Percentiles rank a stretch among this genome's conserved stretches.
Conservation (phyloP, 495 filamentous ascomycete species). For the Penicillium roqueforti region DNA sequence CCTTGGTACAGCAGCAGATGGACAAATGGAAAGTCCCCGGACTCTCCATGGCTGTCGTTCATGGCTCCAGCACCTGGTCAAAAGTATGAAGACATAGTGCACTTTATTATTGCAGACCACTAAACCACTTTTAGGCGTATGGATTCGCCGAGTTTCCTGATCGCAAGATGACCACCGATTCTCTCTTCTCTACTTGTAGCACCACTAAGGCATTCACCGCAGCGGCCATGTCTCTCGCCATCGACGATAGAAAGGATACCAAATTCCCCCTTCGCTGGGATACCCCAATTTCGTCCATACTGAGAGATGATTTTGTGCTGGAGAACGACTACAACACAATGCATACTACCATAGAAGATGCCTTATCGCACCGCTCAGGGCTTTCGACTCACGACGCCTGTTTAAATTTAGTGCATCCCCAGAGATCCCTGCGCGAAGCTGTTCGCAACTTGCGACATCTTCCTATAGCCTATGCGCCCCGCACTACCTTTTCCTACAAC, state of each 20-base stretch:
- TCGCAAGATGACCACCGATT: slow-evolving; percentile 37
- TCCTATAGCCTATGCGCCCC: slow-evolving; percentile 33
- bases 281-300: slow-evolving; percentile 46
- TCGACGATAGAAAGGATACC: slow-evolving; percentile 31
- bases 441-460: slow-evolving; percentile 43
- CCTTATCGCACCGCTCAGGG: slow-evolving; percentile 48
- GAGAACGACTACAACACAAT: slow-evolving; percentile 34
- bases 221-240: slow-evolving; percentile 41
- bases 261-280: slow-evolving; percentile 37
- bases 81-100: slow-evolving; percentile 26
- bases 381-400: slow-evolving; percentile 40
- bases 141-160: slow-evolving; percentile 37
- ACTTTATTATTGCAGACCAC: slow-evolving; percentile 34
- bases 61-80: slow-evolving; percentile 38
- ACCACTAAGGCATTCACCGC: slow-evolving; percentile 56
- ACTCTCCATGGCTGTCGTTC: slow-evolving; percentile 42
- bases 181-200: slow-evolving; percentile 40
- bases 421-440: slow-evolving; percentile 23
- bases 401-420: slow-evolving; percentile 10
- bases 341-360: slow-evolving; percentile 50
- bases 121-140: slow-evolving; percentile 43
- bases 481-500: slow-evolving; percentile 46
- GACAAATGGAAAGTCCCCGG: slow-evolving; percentile 44
- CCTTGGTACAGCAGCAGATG: slow-evolving; percentile 27
- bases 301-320: slow-evolving; percentile 51